Percentiles rank a stretch among this genome's conserved stretches.
Conservation (phyloP, 2,329 filamentous ascomycete genomes). For the Rutstroemia sp. region DNA sequence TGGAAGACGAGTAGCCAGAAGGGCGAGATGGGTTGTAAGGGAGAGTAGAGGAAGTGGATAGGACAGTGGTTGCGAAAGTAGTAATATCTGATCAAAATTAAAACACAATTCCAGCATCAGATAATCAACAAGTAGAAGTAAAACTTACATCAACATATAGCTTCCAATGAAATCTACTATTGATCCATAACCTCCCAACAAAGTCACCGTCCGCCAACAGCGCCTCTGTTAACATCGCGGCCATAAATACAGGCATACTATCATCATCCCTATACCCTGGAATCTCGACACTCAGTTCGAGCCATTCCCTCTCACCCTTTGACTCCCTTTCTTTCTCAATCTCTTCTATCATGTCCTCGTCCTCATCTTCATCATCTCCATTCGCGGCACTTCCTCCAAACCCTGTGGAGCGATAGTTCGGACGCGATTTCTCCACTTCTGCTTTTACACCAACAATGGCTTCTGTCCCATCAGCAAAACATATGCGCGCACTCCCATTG, state of each 20-base stretch:
- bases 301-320: slow-evolving; percentile 60
- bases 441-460: slow-evolving; percentile 94
- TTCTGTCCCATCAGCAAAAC: slow-evolving; percentile 91
- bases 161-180: slow-evolving; percentile 90
- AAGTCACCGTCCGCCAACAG: slow-evolving; percentile 66
- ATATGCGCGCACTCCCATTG: slow-evolving; percentile 88
- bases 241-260: slow-evolving; percentile 76
- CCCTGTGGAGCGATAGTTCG: slow-evolving; percentile 22
- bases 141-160: slow-evolving; percentile 74
- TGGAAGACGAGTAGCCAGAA: slow-evolving; percentile 80
- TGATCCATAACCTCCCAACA: slow-evolving; percentile 73
- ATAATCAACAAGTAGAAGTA: not conserved
- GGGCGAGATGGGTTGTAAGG: slow-evolving; percentile 85
- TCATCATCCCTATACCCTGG: slow-evolving; percentile 89
- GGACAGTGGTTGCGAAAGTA: slow-evolving; percentile 86
- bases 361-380: slow-evolving; percentile 30
- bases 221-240: slow-evolving; percentile 82
- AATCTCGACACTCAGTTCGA: slow-evolving; percentile 87
- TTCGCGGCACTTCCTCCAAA: slow-evolving; percentile 21
- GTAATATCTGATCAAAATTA: slow-evolving; percentile 58
- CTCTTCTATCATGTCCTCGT: slow-evolving; percentile 35
- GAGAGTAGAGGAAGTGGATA: slow-evolving; percentile 91
- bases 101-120: not conserved
- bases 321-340: slow-evolving; percentile 26
- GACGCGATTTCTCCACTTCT: slow-evolving; percentile 71